A percentile compares a stretch with the other conserved stretches of the same genome.
These are phyloP conservation scores for Rhizoctonia solani DNA, from an alignment of 1,284 basidiomycete species.

Conservation along the genomic window DNA sequence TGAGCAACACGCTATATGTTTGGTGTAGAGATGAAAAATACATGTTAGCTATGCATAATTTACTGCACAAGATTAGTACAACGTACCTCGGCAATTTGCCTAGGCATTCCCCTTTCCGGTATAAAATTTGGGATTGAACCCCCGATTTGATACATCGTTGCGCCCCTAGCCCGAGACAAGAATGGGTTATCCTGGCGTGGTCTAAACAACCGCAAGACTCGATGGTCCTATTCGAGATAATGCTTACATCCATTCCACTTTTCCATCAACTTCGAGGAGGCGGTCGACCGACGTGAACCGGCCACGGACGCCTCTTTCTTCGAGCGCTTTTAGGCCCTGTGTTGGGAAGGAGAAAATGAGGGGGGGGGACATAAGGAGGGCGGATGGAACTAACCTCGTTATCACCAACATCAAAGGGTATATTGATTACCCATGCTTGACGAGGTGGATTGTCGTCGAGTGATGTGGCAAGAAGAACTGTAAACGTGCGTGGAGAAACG, in stretches of 20 bases:
- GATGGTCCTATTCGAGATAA: slow-evolving; percentile 45
- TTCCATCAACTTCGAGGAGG: slow-evolving; percentile 63
- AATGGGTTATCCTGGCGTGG: not conserved
- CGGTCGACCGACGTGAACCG: slow-evolving; percentile 72
- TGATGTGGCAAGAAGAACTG: slow-evolving; percentile 66
- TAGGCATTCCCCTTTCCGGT: slow-evolving; percentile 60
- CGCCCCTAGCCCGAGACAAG: slow-evolving; percentile 52
- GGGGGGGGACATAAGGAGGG: not conserved
- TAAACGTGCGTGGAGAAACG: slow-evolving; percentile 73
- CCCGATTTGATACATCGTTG: slow-evolving; percentile 72
- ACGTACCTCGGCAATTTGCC: slow-evolving; percentile 63
- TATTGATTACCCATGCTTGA: slow-evolving; percentile 57
- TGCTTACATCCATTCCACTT: slow-evolving; percentile 63
- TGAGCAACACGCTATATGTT: slow-evolving; percentile 9
- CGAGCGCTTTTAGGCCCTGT: slow-evolving; percentile 60
- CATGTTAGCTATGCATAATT: not conserved
- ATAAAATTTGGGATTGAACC: slow-evolving; percentile 68
- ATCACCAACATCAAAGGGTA: slow-evolving; percentile 59
- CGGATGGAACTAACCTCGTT: slow-evolving; percentile 27
- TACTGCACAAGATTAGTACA: not conserved
- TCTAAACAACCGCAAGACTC: not conserved
- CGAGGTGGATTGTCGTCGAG: slow-evolving; percentile 49
- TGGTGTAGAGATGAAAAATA: not conserved
- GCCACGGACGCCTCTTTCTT: slow-evolving; percentile 68
- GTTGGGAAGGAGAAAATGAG: not conserved